These are phyloP conservation scores for Exophiala phaeomuriformis DNA, from an alignment of 2,329 filamentous ascomycete species.

Conservation along the genomic window DNA sequence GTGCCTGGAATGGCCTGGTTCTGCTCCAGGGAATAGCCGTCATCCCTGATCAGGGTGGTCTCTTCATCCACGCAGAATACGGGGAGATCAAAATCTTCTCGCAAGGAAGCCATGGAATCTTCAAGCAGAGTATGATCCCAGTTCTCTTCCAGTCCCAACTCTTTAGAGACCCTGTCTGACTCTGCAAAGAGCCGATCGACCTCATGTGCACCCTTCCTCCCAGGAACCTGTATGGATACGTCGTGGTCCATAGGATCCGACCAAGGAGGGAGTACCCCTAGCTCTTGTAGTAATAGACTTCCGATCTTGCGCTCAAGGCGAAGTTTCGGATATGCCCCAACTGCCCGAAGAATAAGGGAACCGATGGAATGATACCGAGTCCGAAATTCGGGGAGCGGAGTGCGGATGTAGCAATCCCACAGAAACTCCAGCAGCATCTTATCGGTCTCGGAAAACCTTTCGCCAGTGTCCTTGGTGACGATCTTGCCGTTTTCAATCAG, in stretches of 20 bases:
- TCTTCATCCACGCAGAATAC: conserved; percentile 55
- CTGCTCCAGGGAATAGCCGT: conserved; percentile 53
- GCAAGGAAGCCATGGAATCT: conserved; percentile 51
- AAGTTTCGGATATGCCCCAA: conserved; percentile 47
- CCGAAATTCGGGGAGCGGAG: conserved; percentile 35
- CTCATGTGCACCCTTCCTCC: conserved; percentile 8
- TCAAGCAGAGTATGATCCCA: conserved; percentile 29
- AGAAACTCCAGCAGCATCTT: conserved; percentile 44
- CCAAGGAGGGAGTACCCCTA: conserved; percentile 54
- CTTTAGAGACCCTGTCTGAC: conserved; percentile 29
- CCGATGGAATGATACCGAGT: conserved; percentile 34
- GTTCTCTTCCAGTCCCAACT: conserved; percentile 19
- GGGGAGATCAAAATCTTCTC: conserved; percentile 50
- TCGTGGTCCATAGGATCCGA: conserved; percentile 38
- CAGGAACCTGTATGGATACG: conserved; percentile 10
- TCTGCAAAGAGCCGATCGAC: conserved; percentile 34
- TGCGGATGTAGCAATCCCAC: conserved; percentile 39
- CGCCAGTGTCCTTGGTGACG: conserved; percentile 30
- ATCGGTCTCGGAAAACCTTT: conserved; percentile 45
- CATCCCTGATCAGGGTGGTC: conserved; percentile 53
- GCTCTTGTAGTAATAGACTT: conserved; percentile 52
- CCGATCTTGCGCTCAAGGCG: conserved; percentile 36
- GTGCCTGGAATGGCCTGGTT: conserved; percentile 34
- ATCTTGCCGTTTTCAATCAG: conserved; percentile 24
- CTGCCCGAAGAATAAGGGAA: conserved; percentile 49